phyloP scores from a whole-genome alignment of 1,284 basidiomycete species.

The Exobasidium cylindrosporum region DNA sequence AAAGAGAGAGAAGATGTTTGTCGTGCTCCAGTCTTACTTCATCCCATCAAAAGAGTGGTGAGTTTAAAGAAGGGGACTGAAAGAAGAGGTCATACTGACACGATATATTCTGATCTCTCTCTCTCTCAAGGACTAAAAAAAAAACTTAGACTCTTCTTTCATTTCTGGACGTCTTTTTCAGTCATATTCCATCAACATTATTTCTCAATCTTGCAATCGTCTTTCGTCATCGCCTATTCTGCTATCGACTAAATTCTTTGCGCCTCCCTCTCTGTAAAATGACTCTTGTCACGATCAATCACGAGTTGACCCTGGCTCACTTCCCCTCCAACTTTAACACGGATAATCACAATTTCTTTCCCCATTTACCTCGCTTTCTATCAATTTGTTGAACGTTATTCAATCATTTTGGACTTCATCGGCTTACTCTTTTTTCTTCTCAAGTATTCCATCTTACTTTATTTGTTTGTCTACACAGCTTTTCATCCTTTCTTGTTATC shows the following conservation, averaged over 20 bases:
- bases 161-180: neutral
- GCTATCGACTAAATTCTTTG: neutral
- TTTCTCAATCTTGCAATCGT: neutral
- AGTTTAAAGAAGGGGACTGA: too few species aligned
- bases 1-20: constrained; percentile 51
- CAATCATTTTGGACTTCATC: neutral
- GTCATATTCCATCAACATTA: neutral
- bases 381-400: neutral
- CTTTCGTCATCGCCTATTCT: neutral
- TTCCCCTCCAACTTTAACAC: neutral
- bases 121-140: neutral
- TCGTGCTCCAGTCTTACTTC: constrained; percentile 50
- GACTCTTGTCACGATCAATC: neutral
- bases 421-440: neutral
- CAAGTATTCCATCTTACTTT: neutral
- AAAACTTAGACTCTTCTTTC: too few species aligned
- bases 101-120: constrained; percentile 6
- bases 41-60: constrained; percentile 48
- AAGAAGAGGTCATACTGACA: too few species aligned
- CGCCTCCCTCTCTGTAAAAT: neutral
- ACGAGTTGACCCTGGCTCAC: neutral
- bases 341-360: neutral
- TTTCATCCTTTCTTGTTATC: neutral
- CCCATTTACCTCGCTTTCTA: too few species aligned
- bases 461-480: neutral